Evolutionary conservation across 163 green algal genomes (phyloP).

Genomic region (Scenedesmus sp.): DNA sequence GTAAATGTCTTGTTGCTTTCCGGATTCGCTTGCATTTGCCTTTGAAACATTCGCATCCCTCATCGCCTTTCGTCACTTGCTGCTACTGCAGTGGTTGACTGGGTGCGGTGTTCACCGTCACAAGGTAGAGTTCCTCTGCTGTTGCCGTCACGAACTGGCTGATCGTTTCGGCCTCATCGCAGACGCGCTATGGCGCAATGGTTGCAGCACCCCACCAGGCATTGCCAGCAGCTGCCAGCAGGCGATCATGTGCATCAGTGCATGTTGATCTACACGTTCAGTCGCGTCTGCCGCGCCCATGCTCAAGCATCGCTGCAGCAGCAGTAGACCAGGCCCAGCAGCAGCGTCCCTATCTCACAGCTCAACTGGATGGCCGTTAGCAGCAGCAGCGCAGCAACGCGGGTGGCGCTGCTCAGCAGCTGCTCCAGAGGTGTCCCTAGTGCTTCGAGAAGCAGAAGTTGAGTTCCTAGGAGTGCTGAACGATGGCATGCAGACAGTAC

Average conservation of each 20-base stretch:
- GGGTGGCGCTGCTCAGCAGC: background rate
- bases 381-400: background rate
- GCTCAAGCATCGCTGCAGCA: background rate
- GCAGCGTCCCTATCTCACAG: background rate
- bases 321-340: background rate
- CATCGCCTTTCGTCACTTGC: background rate
- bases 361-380: background rate
- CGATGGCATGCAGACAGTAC: slow-evolving; percentile 49
- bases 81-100: background rate
- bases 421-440: background rate
- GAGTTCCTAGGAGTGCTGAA: slow-evolving; percentile 51
- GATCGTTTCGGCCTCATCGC: background rate
- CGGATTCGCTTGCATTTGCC: background rate
- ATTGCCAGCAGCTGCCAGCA: background rate
- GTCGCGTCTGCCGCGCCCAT: background rate
- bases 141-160: background rate
- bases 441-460: background rate
- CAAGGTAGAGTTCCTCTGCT: background rate
- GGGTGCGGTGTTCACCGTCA: background rate
- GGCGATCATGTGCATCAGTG: background rate
- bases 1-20: background rate
- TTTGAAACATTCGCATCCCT: background rate
- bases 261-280: background rate
- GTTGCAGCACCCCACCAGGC: background rate
- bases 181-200: background rate